Evolutionary conservation across 2,329 filamentous ascomycete species (phyloP).

Genomic region (Hypoxylon sp.): DNA sequence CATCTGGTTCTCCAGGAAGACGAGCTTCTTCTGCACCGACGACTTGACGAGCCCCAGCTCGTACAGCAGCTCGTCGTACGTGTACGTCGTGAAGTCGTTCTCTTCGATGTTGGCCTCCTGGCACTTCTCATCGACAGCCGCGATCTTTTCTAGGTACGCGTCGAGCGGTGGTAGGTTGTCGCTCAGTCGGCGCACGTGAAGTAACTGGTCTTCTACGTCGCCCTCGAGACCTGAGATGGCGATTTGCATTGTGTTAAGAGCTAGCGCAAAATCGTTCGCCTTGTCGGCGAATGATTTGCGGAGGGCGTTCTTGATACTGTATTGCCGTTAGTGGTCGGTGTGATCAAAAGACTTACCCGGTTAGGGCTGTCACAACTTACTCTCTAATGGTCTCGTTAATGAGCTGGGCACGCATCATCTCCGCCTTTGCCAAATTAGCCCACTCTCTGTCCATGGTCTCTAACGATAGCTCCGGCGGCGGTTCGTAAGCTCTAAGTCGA

Average conservation of each 20-base stretch:
- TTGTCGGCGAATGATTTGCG: slow-evolving; percentile 96
- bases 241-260: slow-evolving; percentile 92
- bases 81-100: slow-evolving; percentile 99
- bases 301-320: slow-evolving; percentile 91
- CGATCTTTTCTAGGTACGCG: slow-evolving; percentile 89
- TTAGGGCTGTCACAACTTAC: slow-evolving; percentile 59
- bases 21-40: slow-evolving; percentile 94
- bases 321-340: slow-evolving; percentile 33
- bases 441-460: slow-evolving; percentile 87
- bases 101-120: slow-evolving; percentile 98
- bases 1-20: slow-evolving; percentile 98
- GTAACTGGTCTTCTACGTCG: slow-evolving; percentile 93
- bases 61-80: slow-evolving; percentile 94
- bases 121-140: slow-evolving; percentile 86
- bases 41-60: slow-evolving; percentile 92
- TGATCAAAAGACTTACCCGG: background rate
- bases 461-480: slow-evolving; percentile 83
- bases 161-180: slow-evolving; percentile 90
- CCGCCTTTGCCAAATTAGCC: slow-evolving; percentile 80
- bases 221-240: slow-evolving; percentile 98
- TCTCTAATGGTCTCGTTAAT: slow-evolving; percentile 99
- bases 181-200: slow-evolving; percentile 86
- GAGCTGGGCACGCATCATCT: slow-evolving; percentile 88
- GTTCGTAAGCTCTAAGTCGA: slow-evolving; percentile 88
- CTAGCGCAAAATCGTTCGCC: slow-evolving; percentile 96